phyloP scores from a whole-genome alignment of 768 basidiomycete genomes.

The Lepiota brunneoincarnata region DNA sequence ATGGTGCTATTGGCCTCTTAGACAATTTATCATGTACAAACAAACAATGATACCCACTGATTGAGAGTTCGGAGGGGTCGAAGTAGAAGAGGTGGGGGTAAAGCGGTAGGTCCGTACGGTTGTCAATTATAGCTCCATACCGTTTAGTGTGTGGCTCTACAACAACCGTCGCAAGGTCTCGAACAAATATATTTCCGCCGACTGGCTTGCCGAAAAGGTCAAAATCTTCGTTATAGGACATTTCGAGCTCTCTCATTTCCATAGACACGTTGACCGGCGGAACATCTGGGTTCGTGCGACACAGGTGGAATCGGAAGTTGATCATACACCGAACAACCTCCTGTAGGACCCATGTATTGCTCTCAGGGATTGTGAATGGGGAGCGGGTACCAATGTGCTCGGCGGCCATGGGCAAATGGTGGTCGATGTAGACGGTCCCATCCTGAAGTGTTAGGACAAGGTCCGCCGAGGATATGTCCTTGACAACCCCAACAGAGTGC shows the following conservation, averaged over 20 bases:
- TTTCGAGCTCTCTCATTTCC: constrained; percentile 26
- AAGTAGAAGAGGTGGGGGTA: constrained; percentile 42
- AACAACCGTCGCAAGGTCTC: constrained; percentile 24
- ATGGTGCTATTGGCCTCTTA: neutral
- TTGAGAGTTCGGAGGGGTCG: constrained; percentile 35
- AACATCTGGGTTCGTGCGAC: constrained; percentile 17
- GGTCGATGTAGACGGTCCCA: constrained; percentile 19
- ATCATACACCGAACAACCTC: constrained; percentile 17
- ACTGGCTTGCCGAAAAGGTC: constrained; percentile 17
- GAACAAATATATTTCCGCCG: constrained; percentile 25
- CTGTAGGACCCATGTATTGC: constrained; percentile 15
- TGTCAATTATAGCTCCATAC: constrained; percentile 28
- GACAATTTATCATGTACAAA: neutral
- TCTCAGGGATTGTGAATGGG: constrained; percentile 15
- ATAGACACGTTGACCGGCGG: constrained; percentile 22
- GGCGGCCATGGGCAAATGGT: constrained; percentile 20
- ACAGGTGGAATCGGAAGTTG: constrained; percentile 30
- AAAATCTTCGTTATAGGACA: constrained; percentile 18
- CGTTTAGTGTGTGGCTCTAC: constrained; percentile 16
- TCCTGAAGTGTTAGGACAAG: constrained; percentile 19
- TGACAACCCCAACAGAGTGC: constrained; percentile 17
- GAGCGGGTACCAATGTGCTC: constrained; percentile 20
- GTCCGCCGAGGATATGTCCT: constrained; percentile 15
- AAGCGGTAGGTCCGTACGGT: constrained; percentile 27
- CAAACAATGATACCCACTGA: constrained; percentile 23